Evolutionary conservation across 805 yeast genomes (phyloP), one percentile per base, ranked within the genome.

Genomic region (Candida chauliodis): DNA sequence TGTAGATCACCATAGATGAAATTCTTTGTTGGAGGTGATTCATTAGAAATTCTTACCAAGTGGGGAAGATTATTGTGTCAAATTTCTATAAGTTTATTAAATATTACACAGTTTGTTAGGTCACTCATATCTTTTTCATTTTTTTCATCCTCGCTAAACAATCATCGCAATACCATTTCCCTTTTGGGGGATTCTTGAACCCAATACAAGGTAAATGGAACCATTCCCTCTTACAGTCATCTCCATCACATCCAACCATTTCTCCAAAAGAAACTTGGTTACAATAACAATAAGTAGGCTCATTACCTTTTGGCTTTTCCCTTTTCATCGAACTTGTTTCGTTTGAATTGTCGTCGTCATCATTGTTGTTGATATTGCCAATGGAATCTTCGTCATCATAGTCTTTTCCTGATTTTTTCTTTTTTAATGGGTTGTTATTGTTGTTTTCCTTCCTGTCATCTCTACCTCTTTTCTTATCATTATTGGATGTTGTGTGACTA

Each of bases 211-310:
- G 95, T 49, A 91, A 68, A 66, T 90, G 98, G 64, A 90, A 90
- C 98, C 98, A 90, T 59, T 90, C 98, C 38, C 88, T 71, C 56
- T 81, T 81, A 66, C 98, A 91, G 42, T 81, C 79, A 24, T 86
- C 90, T 9, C 96, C 97, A 55, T 93, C 99, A 64, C 99, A 93
- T 2, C 95, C 99, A 43, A 93, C 97, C 99, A 93, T 93, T 55
- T 93, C 98, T 14, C 99, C 99, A 56, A 85, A 93, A 4, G 97
- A 91, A 0, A 90, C 95, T 58, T 90, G 96, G 58, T 89, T 87
- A 65, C 99, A 93, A 65, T 91, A 90, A 61, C 99, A 93, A 58
- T 91, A 91, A 2, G 89, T 77, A 1, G 95, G 95, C 53, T 90
- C 97, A 13, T 24, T 24, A 29, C 27, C 17, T 17, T 20, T 19